A percentile compares a stretch with the other conserved stretches of the same genome.
These are phyloP conservation scores for Xylaria telfairii DNA, from an alignment of 495 filamentous ascomycete species.

Conservation along the genomic window DNA sequence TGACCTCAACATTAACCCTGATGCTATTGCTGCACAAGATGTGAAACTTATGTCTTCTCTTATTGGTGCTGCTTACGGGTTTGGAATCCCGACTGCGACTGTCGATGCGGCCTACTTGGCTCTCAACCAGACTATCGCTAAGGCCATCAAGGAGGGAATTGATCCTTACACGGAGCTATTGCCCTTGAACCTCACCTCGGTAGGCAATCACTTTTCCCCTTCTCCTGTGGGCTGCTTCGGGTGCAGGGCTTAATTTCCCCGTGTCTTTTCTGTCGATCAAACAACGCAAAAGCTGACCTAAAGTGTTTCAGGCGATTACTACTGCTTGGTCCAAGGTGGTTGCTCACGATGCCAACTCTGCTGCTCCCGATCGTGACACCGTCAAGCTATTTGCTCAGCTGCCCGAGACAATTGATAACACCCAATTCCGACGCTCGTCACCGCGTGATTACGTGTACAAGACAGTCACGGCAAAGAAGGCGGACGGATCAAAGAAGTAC, in stretches of 20 bases:
- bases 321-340: conserved; percentile 53
- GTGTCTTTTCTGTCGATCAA: neutral
- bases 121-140: conserved; percentile 5
- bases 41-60: conserved; percentile 57
- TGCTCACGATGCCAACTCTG: conserved; percentile 58
- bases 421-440: conserved; percentile 54
- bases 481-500: conserved; percentile 61
- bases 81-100: conserved; percentile 43
- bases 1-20: conserved; percentile 40
- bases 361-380: conserved; percentile 36
- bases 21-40: conserved; percentile 54
- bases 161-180: conserved; percentile 17
- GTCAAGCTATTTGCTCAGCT: conserved; percentile 50
- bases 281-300: neutral
- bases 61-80: conserved; percentile 55
- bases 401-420: conserved; percentile 44
- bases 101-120: conserved; percentile 35
- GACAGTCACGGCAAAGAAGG: conserved; percentile 55
- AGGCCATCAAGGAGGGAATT: neutral
- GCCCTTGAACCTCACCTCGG: conserved; percentile 31
- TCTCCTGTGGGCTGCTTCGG: neutral
- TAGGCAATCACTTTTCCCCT: neutral
- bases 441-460: conserved; percentile 60
- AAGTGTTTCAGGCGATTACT: conserved; percentile 36
- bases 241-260: neutral